Conservation (phyloP, 495 filamentous ascomycete genomes). For the Antarctomyces pellizariae region DNA sequence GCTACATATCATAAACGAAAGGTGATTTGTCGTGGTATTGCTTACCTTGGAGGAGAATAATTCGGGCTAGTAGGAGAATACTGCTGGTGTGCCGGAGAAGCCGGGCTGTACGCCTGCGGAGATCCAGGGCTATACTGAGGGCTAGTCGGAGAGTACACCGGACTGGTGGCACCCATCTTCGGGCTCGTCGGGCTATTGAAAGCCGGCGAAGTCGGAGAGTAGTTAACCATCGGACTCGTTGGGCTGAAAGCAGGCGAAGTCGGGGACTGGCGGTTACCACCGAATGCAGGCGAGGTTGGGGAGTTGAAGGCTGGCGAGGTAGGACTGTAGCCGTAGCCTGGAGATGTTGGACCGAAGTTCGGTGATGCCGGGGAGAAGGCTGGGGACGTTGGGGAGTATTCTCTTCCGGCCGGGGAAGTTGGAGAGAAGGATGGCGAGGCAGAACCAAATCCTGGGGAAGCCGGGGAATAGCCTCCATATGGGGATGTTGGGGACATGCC, state of each 20-base stretch:
- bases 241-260: slow-evolving; percentile 16
- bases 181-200: slow-evolving; percentile 31
- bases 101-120: too few relatives aligned
- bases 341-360: slow-evolving; percentile 28
- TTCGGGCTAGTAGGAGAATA: too few relatives aligned
- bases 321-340: slow-evolving; percentile 13
- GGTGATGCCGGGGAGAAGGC: slow-evolving; percentile 47
- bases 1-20: too few relatives aligned
- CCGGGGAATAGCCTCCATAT: slow-evolving; percentile 32
- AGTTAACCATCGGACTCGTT: slow-evolving; percentile 2
- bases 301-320: not conserved
- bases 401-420: slow-evolving; percentile 29
- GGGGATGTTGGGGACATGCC: slow-evolving; percentile 56
- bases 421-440: slow-evolving; percentile 38
- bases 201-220: slow-evolving; percentile 39
- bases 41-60: too few relatives aligned
- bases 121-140: too few relatives aligned
- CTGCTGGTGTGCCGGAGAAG: too few relatives aligned
- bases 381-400: slow-evolving; percentile 27
- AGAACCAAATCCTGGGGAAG: slow-evolving; percentile 34
- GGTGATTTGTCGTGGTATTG: too few relatives aligned
- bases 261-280: too few relatives aligned
- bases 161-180: slow-evolving; percentile 27
- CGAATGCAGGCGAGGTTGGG: not conserved
- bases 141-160: slow-evolving; percentile 14